A percentile compares a stretch with the other conserved stretches of the same genome.
phyloP scores from a whole-genome alignment of 2,329 filamentous ascomycete species.

The Exserohilum turcica region DNA sequence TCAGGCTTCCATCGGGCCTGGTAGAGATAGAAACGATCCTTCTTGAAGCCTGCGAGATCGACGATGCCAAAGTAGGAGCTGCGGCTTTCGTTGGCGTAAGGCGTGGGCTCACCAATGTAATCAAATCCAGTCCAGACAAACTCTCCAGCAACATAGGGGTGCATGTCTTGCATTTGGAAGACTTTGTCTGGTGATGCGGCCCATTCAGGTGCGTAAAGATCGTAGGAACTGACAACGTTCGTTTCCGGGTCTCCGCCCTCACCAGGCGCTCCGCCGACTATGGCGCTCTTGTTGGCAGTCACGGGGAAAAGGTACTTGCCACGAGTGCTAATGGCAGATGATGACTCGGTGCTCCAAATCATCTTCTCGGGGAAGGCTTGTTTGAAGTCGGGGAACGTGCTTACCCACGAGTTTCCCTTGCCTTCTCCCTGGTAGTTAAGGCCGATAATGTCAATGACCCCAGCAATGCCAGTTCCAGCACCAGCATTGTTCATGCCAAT shows the following conservation, averaged over 20 bases:
- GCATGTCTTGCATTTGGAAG: slow-evolving; percentile 55
- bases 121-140: slow-evolving; percentile 61
- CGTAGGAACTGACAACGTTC: slow-evolving; percentile 56
- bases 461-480: slow-evolving; percentile 49
- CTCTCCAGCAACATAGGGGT: slow-evolving; percentile 60
- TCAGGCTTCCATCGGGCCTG: slow-evolving; percentile 60
- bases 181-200: slow-evolving; percentile 61
- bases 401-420: slow-evolving; percentile 44
- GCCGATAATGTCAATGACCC: slow-evolving; percentile 55
- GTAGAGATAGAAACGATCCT: slow-evolving; percentile 62
- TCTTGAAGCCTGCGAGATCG: slow-evolving; percentile 62
- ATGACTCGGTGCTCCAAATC: slow-evolving; percentile 37
- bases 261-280: slow-evolving; percentile 43
- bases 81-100: slow-evolving; percentile 54
- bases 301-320: slow-evolving; percentile 62
- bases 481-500: slow-evolving; percentile 56
- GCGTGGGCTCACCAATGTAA: slow-evolving; percentile 59
- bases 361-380: slow-evolving; percentile 55
- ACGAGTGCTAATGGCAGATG: slow-evolving; percentile 55
- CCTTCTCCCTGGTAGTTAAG: slow-evolving; percentile 64
- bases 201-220: slow-evolving; percentile 56
- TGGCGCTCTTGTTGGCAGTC: slow-evolving; percentile 45
- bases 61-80: slow-evolving; percentile 63
- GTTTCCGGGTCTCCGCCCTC: slow-evolving; percentile 44
- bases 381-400: slow-evolving; percentile 54